Base-by-base conservation (phyloP, 805 yeast genomes). In the Clavispora carvajalis region DNA sequence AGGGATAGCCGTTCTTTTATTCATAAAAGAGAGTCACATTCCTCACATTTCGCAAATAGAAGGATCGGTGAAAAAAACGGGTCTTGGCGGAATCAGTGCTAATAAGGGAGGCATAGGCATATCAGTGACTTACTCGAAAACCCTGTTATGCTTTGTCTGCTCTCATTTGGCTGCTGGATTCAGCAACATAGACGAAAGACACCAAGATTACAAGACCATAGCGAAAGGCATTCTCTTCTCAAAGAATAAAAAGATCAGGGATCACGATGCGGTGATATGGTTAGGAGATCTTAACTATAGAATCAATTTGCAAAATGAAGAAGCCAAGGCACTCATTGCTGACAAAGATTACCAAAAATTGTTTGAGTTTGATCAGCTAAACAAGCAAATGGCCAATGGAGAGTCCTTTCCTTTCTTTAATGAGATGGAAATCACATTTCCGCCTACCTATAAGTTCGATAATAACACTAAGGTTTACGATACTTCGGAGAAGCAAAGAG, bases 81-180 rank as follows among this genome's bases (percentile, higher is more conserved):
- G 99, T 13, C 73, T 91, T 37, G 95, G 96, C 23, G 99, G 99
- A 5, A 80, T 89, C 63, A 81, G 95, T 41, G 79, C 80, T 9
- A 81, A 80, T 52, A 81, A 87, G 58, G 96, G 96, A 4, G 95
- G 86, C 2, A 77, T 85, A 33, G 82, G 85, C 0, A 77, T 84
- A 3, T 75, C 90, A 46, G 72, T 87, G 53, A 65, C 73, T 18
- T 74, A 81, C 44, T 79, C 82, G 11, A 79, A 79, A 23, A 79
- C 91, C 9, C 77, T 76, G 22, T 62, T 93, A 38, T 87, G 96
- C 53, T 77, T 91, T 48, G 79, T 91, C 10, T 80, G 82, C 3
- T 80, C 95, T 3, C 99, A 93, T 68, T 69, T 93, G 42, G 97
- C 98, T 1, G 99, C 99, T 2, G 99, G 99, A 0, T 74, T 83